These are phyloP conservation scores for Dillenia turbinata DNA, from an alignment of 164 flowering plant genomes.

Conservation along the genomic window DNA sequence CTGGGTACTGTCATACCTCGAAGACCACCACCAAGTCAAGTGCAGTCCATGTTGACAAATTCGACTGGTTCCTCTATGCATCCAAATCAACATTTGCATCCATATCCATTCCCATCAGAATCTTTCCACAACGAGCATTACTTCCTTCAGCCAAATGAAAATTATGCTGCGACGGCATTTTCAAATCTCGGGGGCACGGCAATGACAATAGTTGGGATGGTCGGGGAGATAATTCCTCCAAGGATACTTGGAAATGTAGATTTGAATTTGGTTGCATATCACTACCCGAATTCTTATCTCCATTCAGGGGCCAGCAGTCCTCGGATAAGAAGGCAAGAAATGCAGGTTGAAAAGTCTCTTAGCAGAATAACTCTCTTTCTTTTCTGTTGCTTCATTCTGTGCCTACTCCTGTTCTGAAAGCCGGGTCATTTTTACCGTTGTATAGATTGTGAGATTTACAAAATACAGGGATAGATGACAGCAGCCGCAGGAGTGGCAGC, in stretches of 20 bases:
- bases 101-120: conserved; percentile 15
- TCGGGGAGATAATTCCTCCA: conserved; percentile 50
- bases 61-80: conserved; percentile 3
- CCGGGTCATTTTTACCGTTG: too few relatives aligned
- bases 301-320: conserved; percentile 18
- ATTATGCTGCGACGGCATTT: conserved; percentile 13
- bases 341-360: conserved; percentile 38
- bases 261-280: conserved; percentile 24
- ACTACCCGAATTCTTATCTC: conserved; percentile 27
- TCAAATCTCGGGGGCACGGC: conserved; percentile 20
- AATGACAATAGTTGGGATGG: conserved; percentile 34
- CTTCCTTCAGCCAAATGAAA: conserved; percentile 19
- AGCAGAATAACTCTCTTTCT: conserved; percentile 43
- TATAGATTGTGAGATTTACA: too few relatives aligned
- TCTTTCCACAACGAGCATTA: conserved; percentile 15
- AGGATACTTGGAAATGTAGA: conserved; percentile 45
- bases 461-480: too few relatives aligned
- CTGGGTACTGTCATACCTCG: conserved; percentile 29
- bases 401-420: conserved; percentile 45
- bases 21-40: conserved; percentile 46
- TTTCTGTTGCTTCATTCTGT: conserved; percentile 42
- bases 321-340: conserved; percentile 37
- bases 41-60: conserved; percentile 13
- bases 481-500: too few relatives aligned
- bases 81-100: conserved; percentile 10